Conservation (phyloP, 148 eudicot genomes). For the Silene uniflora region DNA sequence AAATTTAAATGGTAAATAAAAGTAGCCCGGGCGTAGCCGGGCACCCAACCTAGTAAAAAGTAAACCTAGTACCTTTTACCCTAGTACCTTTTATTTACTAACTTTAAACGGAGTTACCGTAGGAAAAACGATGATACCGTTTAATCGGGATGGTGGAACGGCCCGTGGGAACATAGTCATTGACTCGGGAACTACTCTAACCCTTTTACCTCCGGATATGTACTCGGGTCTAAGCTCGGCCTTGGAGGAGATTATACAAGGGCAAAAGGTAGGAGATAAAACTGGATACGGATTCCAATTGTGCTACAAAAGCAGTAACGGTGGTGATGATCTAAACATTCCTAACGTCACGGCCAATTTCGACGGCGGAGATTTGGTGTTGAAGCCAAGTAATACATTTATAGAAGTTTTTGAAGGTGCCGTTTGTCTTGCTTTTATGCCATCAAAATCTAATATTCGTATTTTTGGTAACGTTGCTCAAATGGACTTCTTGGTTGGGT, state of each 20-base stretch:
- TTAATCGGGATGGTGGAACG: neutral
- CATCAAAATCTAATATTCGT: neutral
- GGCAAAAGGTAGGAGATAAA: constrained; percentile 19
- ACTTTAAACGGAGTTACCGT: constrained; percentile 37
- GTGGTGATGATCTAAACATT: constrained; percentile 19
- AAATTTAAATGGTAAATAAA: too few species aligned
- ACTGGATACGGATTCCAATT: constrained; percentile 10
- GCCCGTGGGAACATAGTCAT: constrained; percentile 66
- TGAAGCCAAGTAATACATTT: constrained; percentile 28
- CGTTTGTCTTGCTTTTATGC: constrained; percentile 2
- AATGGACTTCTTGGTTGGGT: constrained; percentile 45
- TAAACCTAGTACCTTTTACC: constrained; percentile 17
- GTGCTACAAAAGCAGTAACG: constrained; percentile 28
- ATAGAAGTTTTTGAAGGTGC: neutral
- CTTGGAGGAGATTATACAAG: constrained; percentile 20
- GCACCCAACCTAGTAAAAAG: too few species aligned
- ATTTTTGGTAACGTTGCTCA: constrained; percentile 57
- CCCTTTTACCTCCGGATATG: constrained; percentile 31
- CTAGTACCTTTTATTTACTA: constrained; percentile 41
- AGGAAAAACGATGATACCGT: constrained; percentile 18
- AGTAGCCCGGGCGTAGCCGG: too few species aligned
- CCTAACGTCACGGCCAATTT: constrained; percentile 26
- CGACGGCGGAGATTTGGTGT: constrained; percentile 38
- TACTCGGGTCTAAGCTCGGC: constrained; percentile 13
- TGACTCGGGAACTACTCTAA: constrained; percentile 76